Evolutionary conservation across 441 rosid species (phyloP), one percentile per base, ranked within the genome.

Genomic region (Populus hybrid): DNA sequence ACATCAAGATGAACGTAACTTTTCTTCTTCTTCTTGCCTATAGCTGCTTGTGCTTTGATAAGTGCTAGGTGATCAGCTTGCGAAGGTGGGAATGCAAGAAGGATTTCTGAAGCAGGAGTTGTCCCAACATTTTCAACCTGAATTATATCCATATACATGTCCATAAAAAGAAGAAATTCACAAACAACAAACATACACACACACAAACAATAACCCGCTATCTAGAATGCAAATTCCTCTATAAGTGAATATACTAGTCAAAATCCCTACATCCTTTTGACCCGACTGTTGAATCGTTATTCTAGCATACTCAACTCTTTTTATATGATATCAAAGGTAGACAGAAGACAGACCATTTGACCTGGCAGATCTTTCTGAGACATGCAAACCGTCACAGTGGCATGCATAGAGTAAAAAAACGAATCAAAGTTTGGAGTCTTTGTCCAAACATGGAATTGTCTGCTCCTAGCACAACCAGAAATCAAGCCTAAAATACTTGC

Each of bases 11-110:
- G 92, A 21, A 76, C 80, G 78, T 89, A 88, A 11, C 89, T 77
- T 85, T 85, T 89, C 91, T 89, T 94, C 88, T 87, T 84, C 87
- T 88, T 83, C 85, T 93, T 97, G 68, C 97, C 99, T 8, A 77
- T 77, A 59, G 89, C 81, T 68, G 87, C 91, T 82, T 91, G 81
- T 68, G 98, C 99, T 88, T 93, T 91, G 23, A 95, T 84, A 73
- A 87, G 78, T 23, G 99, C 93, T 32, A 97, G 80, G 78, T 87
- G 88, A 76, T 93, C 90, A 69, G 74, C 89, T 78, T 91, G 89
- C 4, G 93, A 78, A 34, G 97, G 93, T 81, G 99, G 86, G 77
- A 95, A 95, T 36, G 99, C 89, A 77, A 97, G 97, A 85, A 97
- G 86, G 76, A 95, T 69, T 70, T 92, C 93, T 73, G 91, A 86